Conservation (phyloP, 2,329 filamentous ascomycete species). For the Cytospora schulzeri region DNA sequence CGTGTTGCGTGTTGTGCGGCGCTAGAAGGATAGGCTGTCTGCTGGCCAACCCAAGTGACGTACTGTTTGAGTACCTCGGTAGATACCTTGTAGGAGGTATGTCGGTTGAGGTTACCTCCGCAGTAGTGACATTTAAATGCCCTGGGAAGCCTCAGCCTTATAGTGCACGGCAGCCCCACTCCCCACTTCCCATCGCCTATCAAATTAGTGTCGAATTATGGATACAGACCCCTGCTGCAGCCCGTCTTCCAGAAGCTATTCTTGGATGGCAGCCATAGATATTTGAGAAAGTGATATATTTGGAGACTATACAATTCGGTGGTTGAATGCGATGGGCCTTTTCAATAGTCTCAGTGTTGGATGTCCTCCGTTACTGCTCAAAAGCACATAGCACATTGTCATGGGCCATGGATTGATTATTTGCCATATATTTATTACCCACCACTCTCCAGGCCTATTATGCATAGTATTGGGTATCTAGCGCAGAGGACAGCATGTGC, state of each 20-base stretch:
- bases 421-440: conserved; percentile 4
- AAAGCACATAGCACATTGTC: neutral
- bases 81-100: no score
- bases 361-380: neutral
- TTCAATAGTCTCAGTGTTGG: no score
- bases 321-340: no score
- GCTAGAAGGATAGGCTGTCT: neutral
- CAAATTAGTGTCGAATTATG: conserved; percentile 15
- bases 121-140: no score
- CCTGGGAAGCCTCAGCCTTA: neutral
- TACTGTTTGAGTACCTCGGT: neutral
- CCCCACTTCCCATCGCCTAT: neutral
- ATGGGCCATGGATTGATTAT: no score
- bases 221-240: conserved; percentile 22
- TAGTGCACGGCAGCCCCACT: neutral
- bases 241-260: conserved; percentile 22
- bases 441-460: neutral
- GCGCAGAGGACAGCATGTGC: neutral
- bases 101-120: no score
- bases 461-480: neutral
- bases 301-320: neutral
- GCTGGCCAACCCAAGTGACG: neutral
- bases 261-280: conserved; percentile 22
- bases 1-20: neutral
- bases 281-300: conserved; percentile 3